Base-by-base conservation (phyloP, 1,139 yeast genomes). In the Geotrichum bryndzae region DNA sequence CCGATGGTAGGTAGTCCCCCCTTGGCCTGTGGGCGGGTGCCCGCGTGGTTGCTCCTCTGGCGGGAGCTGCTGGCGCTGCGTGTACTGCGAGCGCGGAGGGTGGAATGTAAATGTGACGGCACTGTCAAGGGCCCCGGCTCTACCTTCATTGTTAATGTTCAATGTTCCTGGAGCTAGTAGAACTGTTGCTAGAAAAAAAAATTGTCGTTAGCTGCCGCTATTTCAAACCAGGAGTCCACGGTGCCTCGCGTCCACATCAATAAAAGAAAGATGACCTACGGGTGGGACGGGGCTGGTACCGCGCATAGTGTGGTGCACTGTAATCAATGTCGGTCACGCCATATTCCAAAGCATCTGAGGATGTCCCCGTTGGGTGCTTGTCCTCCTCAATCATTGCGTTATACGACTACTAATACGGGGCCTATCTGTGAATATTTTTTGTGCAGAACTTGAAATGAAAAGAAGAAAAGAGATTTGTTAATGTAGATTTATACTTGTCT, bases 61-160 rank as follows among this genome's bases (percentile, higher is more conserved):
- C 33, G 33, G 45, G 10, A 15, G 45, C 45, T 15, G 45, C 18
- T 6, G 18, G 18, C 57, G 52, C 4, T 53, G 22, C 6, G 56
- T 50, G 45, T 59, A 59, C 55, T 59, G 61, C 13, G 61, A 59
- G 13, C 59, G 29, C 10, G 61, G 61, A 8, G 61, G 53, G 23
- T 55, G 56, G 23, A 59, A 59, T 1, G 61, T 51, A 23, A 54
- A 59, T 15, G 13, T 25, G 4, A n/a, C 56, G 33, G 51, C 35
- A 25, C 18, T 13, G 2, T 25, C 10, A 27, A 25, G 18, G 6
- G 33, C 33, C 13, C n/a, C 38, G 6, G 29, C 33, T 1, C 10
- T 8, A 5, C 33, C 33, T 6, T 8, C 8, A 8, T 8, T 29
- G 7, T 6, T 8, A 8, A 8, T 5, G 10, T 29, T 8, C 33